Percentiles rank a stretch among this genome's conserved stretches.
Evolutionary conservation across 73 alveolate genomes (phyloP).

Genomic region (Paramecium octaurelia): DNA sequence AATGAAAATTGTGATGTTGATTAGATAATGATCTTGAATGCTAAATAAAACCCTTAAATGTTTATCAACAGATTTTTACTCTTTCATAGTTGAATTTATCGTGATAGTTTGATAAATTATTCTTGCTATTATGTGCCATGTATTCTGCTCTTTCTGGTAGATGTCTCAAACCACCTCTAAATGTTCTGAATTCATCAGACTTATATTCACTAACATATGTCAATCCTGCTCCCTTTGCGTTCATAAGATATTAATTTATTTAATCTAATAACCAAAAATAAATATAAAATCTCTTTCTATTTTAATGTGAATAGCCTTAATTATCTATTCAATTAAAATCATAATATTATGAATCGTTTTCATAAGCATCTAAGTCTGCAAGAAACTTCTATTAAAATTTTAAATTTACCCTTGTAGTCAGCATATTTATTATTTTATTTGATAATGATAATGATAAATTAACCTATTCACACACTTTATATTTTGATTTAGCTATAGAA

Average conservation of each 20-base stretch:
- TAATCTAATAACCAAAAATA: neutral
- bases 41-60: slow-evolving; percentile 39
- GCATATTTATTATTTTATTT: too few species aligned
- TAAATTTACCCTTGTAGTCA: too few species aligned
- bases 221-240: neutral
- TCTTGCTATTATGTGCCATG: slow-evolving; percentile 7
- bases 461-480: too few species aligned
- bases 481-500: too few species aligned
- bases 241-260: neutral
- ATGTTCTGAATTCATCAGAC: slow-evolving; percentile 57
- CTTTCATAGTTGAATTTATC: slow-evolving; percentile 53
- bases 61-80: neutral
- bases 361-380: too few species aligned
- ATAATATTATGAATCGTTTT: too few species aligned
- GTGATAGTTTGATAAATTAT: slow-evolving; percentile 21
- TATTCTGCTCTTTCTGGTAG: neutral
- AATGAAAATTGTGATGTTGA: slow-evolving; percentile 37
- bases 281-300: neutral
- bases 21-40: slow-evolving; percentile 50
- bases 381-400: too few species aligned
- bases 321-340: too few species aligned
- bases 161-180: slow-evolving; percentile 60
- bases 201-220: slow-evolving; percentile 36
- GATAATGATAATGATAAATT: too few species aligned
- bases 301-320: neutral